Base-by-base conservation (phyloP, 768 basidiomycete species). In the Hypholoma sublateritium region DNA sequence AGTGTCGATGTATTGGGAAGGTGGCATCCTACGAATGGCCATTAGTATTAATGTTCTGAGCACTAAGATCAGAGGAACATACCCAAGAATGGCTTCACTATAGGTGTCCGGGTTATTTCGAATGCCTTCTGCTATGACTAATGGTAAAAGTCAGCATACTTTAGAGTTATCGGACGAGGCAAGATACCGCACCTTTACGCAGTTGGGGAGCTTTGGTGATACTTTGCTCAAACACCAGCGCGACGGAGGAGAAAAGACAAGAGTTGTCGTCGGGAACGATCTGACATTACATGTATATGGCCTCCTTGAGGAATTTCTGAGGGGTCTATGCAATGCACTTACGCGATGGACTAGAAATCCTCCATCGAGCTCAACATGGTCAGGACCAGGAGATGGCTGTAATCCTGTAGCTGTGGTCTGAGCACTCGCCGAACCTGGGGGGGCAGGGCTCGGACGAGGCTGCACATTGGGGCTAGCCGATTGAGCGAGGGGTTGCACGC, bases 241-340 rank as follows among this genome's bases (percentile, higher is more conserved):
- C 92, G 44, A 93, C 77, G 2, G 94, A 86, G 3, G 89, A 89
- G 75, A 98, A 98, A 28, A 98, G 76, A 70, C 96, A 98, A 1
- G 93, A 91, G 65, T 98, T 98, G 73, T 98, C 96, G 66, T 98
- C 96, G n/a, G 95, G 95, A 16, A 96, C 93, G 54, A 94, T 80
- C 84, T 91, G 60, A 36, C 9, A 45, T 14, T n/a, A 49, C 21
- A 28, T 13, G 39, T 22, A 24, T 17, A 24, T 53, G 11, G 21
- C 19, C 17, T 5, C 32, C 28, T 36, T 39, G 9, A 32, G 42
- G 5, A 16, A 34, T 12, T 34, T 45, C 34, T 59, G 35, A 25
- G 34, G 46, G 14, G 48, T 28, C 36, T 1, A 5, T 13, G 12
- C 24, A n/a, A 35, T 45, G 37, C 13, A 58, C 71, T 17, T 66